phyloP scores from a whole-genome alignment of 2,329 filamentous ascomycete species.

The Monosporascus sp. region DNA sequence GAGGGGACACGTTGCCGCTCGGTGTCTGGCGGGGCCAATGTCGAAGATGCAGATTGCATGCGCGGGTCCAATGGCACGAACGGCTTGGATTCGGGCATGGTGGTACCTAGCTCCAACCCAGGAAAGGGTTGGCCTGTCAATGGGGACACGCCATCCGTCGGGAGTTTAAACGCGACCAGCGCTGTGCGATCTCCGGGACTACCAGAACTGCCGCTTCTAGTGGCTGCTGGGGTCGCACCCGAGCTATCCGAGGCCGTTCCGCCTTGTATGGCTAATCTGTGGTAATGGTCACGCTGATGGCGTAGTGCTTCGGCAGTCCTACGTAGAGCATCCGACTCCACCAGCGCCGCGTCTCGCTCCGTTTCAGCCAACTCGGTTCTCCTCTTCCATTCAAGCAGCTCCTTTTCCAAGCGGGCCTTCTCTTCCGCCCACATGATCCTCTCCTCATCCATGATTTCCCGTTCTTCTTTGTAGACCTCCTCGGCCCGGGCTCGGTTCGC shows the following conservation, averaged over 20 bases:
- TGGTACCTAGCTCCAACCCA: slow-evolving; percentile 17
- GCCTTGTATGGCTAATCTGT: background rate
- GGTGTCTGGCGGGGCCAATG: slow-evolving; percentile 6
- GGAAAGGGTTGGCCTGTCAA: slow-evolving; percentile 11
- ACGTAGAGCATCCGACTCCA: background rate
- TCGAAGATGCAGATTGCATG: slow-evolving; percentile 34
- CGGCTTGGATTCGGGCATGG: slow-evolving; percentile 30
- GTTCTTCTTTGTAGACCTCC: slow-evolving; percentile 51
- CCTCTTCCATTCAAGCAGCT: slow-evolving; percentile 37
- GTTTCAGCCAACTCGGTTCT: slow-evolving; percentile 20
- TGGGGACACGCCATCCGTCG: slow-evolving; percentile 14
- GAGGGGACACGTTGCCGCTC: slow-evolving; percentile 35
- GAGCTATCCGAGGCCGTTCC: slow-evolving; percentile 8
- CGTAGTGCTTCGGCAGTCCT: background rate
- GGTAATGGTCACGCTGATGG: background rate
- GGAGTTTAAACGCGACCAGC: slow-evolving; percentile 10
- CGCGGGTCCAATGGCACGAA: slow-evolving; percentile 38
- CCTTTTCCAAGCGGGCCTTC: slow-evolving; percentile 33
- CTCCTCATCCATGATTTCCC: slow-evolving; percentile 47
- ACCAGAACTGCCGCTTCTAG: slow-evolving; percentile 11
- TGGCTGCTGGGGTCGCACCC: slow-evolving; percentile 4
- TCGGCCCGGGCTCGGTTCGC: slow-evolving; percentile 48
- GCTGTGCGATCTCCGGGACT: slow-evolving; percentile 11
- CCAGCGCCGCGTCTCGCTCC: slow-evolving; percentile 10
- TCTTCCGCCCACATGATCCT: slow-evolving; percentile 41